Evolutionary conservation across 495 filamentous ascomycete species (phyloP), one percentile per base, ranked within the genome.

Genomic region (Stereocaulon alpinum): DNA sequence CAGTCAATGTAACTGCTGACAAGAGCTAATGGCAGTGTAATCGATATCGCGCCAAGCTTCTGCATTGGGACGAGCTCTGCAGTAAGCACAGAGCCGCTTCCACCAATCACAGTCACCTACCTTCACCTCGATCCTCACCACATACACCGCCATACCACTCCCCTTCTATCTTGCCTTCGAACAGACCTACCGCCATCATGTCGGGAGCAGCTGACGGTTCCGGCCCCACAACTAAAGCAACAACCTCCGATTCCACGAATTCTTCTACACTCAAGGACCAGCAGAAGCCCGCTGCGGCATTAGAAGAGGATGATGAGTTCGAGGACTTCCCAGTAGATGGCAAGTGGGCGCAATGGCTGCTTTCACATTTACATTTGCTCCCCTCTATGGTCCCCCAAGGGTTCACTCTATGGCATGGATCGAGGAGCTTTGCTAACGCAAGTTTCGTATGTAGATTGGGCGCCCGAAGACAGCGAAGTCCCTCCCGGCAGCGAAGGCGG

Each of bases 251-350:
- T 58, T 69, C 76, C 44, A 40, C 64, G 5, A 50, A 63, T 49
- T 64, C 62, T 58, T 32, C 64, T 40, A 72, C 69, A 67, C 68
- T 58, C 71, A 58, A 70, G 66, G 61, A 71, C 40, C 72, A 75
- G 56, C 76, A 81, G 68, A 81, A 83, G 66, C 79, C 78, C 55
- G 76, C 81, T 47, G 77, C 86, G 55, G 82, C 87, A 37, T 77
- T 96, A 24, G 93, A 96, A 68, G 93, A 98, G 68, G 93, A 98
- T 67, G 93, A 98, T 70, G 93, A 98, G 75, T 98, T 98, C 65
- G 93, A 98, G 72, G 93, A 98, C 72, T 98, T 98, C 72, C 94
- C 93, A 30, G 87, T 95, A 55, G 92, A 97, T 77, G 89, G 93
- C 95, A 71, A 53, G 75, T 34, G 18, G 27, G 32, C 17, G 18